Conservation (phyloP, 2,329 filamentous ascomycete genomes). For the Aspergillus cejpii region DNA sequence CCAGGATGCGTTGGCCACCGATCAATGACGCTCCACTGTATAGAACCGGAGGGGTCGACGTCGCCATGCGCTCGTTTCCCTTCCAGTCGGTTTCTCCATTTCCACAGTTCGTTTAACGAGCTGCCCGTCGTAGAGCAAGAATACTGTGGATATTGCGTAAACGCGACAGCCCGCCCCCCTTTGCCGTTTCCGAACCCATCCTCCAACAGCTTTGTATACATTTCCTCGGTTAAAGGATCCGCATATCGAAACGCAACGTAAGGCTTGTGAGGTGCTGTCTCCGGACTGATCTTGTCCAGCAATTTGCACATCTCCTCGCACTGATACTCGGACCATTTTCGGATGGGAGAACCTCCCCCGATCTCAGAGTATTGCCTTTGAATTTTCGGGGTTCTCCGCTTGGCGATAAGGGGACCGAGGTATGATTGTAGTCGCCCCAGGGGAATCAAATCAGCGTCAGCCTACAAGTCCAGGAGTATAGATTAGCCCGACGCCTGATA, state of each 20-base stretch:
- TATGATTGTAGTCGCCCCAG: constrained; percentile 86
- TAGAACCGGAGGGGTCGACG: constrained; percentile 57
- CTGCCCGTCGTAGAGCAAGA: constrained; percentile 96
- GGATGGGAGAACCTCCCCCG: constrained; percentile 93
- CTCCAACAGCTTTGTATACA: constrained; percentile 72
- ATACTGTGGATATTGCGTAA: constrained; percentile 98
- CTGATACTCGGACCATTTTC: constrained; percentile 96
- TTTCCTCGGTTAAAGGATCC: constrained; percentile 85
- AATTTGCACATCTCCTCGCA: constrained; percentile 95
- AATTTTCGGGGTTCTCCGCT: constrained; percentile 88
- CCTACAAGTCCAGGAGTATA: constrained; percentile 44
- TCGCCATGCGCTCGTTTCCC: constrained; percentile 58
- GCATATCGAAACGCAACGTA: constrained; percentile 98
- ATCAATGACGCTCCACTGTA: constrained; percentile 96
- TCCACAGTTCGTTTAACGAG: constrained; percentile 95
- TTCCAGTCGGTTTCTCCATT: constrained; percentile 81
- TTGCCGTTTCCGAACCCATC: constrained; percentile 87
- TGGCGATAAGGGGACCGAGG: constrained; percentile 78
- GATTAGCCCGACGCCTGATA: constrained; percentile 2
- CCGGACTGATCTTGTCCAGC: constrained; percentile 79
- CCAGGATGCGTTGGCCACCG: constrained; percentile 91
- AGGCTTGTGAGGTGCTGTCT: constrained; percentile 92
- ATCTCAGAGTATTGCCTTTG: constrained; percentile 92
- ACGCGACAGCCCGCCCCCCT: constrained; percentile 90
- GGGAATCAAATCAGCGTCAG: constrained; percentile 92